Base-by-base conservation (phyloP, 2,329 filamentous ascomycete species). In the Massarina eburnea region DNA sequence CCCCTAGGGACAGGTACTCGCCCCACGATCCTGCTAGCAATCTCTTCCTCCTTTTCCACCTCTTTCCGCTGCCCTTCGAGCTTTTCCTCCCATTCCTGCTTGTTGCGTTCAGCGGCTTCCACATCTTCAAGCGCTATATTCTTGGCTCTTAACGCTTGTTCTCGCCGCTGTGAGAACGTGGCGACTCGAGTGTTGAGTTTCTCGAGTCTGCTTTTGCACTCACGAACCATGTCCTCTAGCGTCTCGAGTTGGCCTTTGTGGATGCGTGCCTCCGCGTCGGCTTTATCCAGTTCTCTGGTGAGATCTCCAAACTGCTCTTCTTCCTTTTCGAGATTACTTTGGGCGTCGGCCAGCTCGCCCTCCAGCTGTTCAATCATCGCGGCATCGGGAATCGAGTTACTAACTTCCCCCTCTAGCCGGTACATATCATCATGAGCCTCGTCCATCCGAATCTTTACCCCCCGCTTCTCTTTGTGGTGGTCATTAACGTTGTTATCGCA, bases 321-420 rank as follows among this genome's bases (percentile, higher is more conserved):
- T n/a, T 54, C 45, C 15, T 55, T 49, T 37, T 53, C 32, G 6
- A 56, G 67, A 17, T 79, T 74, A n/a, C 71, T 70, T 64, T 80
- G 68, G 61, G 62, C 83, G 7, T 84, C 80, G 45, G 75, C 70
- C 1, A 95, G 76, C 38, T 82, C 61, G 8, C 62, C 58, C 44
- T 75, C 57, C 3, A 75, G 62, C 35, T 70, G 67, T 15, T 76
- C 72, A 9, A 77, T 64, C 32, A 59, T 62, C 3, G 74, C 84
- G 61, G 90, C 89, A 43, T 83, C 81, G 3, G 86, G 75, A 40
- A 70, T 73, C 45, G 81, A 77, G 44, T 72, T 73, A 17, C 82
- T 80, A 34, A 84, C 73, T 10, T 80, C 85, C 48, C 88, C 77
- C 51, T 89, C 84, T 30, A 95, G 76, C 35, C 83, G 81, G 43